Conservation (phyloP, 805 yeast genomes). For the Starmera pachycereana region DNA sequence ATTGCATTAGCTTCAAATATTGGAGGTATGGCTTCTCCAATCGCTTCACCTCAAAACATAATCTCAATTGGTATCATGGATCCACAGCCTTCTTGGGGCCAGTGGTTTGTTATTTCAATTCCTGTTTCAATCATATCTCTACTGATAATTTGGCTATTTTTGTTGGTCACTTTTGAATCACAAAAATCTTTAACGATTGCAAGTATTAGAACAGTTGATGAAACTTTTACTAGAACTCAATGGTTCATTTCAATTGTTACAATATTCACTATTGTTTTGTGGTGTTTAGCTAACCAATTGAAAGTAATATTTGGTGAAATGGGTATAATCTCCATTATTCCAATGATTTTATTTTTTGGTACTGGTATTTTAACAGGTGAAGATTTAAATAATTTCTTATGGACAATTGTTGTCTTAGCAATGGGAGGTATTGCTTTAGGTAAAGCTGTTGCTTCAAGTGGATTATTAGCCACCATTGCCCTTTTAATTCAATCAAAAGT, state of each 20-base stretch:
- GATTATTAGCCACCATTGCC: constrained; percentile 75
- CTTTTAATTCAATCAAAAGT: constrained; percentile 52
- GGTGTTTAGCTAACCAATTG: constrained; percentile 82
- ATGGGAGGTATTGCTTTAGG: constrained; percentile 98
- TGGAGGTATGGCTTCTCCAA: constrained; percentile 97
- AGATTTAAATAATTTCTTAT: constrained; percentile 90
- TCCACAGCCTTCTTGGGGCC: constrained; percentile 79
- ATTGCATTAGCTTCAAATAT: constrained; percentile 88
- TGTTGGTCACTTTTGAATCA: constrained; percentile 54
- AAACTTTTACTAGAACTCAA: constrained; percentile 62
- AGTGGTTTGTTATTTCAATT: constrained; percentile 83
- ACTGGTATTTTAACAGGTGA: constrained; percentile 79
- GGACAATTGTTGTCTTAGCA: constrained; percentile 93
- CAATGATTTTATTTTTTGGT: constrained; percentile 86
- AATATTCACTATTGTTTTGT: constrained; percentile 60
- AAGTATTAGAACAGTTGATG: constrained; percentile 46
- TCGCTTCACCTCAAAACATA: constrained; percentile 93
- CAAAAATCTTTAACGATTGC: constrained; percentile 33
- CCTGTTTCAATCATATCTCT: constrained; percentile 67
- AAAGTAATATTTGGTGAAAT: constrained; percentile 79
- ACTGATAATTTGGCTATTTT: constrained; percentile 60
- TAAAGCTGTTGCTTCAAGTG: constrained; percentile 88
- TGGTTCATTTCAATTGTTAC: constrained; percentile 66
- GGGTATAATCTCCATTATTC: constrained; percentile 92
- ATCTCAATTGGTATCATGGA: constrained; percentile 83